Evolutionary conservation across 1,284 basidiomycete species (phyloP).

Genomic region (Sphagnurus paluster): DNA sequence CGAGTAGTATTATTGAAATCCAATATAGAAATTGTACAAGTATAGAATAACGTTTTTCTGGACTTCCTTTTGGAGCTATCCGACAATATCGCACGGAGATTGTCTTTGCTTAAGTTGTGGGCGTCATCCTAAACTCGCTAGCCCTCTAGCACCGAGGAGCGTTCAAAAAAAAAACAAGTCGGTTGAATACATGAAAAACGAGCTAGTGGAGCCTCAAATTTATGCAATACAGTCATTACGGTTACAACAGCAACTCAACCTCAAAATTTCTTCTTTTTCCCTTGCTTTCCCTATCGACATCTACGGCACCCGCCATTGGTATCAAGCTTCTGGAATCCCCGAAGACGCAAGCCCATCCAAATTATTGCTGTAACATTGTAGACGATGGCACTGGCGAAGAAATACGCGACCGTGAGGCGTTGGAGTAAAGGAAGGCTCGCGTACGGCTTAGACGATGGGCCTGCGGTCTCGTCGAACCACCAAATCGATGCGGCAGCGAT

Average conservation of each 20-base stretch:
- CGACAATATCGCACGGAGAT: no score
- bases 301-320: background rate
- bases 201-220: no score
- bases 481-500: background rate
- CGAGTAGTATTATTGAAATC: background rate
- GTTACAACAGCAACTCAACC: no score
- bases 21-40: conserved; percentile 13
- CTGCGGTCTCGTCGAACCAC: background rate
- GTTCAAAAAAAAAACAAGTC: no score
- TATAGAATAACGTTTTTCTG: no score
- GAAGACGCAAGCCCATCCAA: background rate
- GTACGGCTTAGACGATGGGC: background rate
- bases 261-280: background rate
- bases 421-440: background rate
- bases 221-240: no score
- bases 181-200: no score
- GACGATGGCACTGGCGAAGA: background rate
- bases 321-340: background rate
- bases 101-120: no score
- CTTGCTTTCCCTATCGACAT: background rate
- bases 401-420: background rate
- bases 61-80: no score
- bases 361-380: background rate
- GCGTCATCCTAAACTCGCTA: no score
- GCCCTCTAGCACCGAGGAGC: no score